Conservation (phyloP, 1,284 basidiomycete genomes). For the Puccinia horiana region DNA sequence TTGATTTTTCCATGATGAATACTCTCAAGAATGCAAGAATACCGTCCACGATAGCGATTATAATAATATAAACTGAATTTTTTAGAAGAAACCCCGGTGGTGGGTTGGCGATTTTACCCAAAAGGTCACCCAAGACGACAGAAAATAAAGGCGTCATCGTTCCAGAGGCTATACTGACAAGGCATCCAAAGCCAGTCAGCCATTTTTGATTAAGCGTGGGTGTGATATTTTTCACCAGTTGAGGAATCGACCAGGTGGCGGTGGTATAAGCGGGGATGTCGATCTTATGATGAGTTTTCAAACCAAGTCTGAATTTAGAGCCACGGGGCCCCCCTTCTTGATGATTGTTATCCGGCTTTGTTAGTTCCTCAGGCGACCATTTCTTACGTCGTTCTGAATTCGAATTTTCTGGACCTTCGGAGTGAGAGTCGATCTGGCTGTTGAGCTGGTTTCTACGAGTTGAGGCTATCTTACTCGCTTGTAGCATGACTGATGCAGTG, state of each 20-base stretch:
- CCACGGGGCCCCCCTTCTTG: background rate
- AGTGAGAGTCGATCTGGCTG: background rate
- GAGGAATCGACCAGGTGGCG: slow-evolving; percentile 60
- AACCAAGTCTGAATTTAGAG: background rate
- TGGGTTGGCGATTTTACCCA: slow-evolving; percentile 73
- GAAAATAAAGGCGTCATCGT: slow-evolving; percentile 88
- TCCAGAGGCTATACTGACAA: slow-evolving; percentile 71
- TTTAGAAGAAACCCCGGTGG: slow-evolving; percentile 62
- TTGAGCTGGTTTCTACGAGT: slow-evolving; percentile 24
- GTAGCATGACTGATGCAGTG: slow-evolving; percentile 28
- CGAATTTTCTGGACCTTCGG: background rate
- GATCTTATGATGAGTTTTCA: slow-evolving; percentile 11
- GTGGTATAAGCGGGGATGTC: background rate
- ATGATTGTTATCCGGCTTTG: background rate
- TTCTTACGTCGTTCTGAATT: background rate
- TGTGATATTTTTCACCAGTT: slow-evolving; percentile 67
- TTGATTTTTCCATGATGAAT: slow-evolving; percentile 65
- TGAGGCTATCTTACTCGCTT: slow-evolving; percentile 35
- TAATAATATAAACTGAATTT: slow-evolving; percentile 63
- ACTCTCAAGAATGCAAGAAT: slow-evolving; percentile 70
- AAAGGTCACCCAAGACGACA: slow-evolving; percentile 77
- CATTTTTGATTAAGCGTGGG: slow-evolving; percentile 75
- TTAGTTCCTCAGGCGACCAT: slow-evolving; percentile 29
- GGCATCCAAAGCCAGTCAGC: slow-evolving; percentile 69
- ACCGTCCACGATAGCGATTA: slow-evolving; percentile 74